These are phyloP conservation scores for Xylaria sp. DNA, from an alignment of 495 filamentous ascomycete species.

Conservation along the genomic window DNA sequence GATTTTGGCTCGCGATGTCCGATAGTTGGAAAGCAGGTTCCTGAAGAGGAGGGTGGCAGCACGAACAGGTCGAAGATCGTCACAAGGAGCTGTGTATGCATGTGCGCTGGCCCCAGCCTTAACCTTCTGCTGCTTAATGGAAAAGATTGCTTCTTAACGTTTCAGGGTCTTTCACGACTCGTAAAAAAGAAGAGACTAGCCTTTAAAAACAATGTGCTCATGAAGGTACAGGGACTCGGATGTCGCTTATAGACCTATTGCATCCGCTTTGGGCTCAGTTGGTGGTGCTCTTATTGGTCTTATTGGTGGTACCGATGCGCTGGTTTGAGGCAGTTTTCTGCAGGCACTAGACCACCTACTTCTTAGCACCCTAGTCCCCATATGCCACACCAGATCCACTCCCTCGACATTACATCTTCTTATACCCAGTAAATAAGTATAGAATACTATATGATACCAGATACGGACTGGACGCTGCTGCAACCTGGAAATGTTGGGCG, in stretches of 20 bases:
- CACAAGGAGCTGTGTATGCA: not conserved
- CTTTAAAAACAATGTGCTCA: not conserved
- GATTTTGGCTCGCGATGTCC: not conserved
- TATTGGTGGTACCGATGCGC: not conserved
- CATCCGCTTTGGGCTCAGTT: not conserved
- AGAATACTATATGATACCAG: too few relatives aligned
- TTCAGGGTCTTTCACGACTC: not conserved
- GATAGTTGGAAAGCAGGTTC: not conserved
- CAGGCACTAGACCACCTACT: not conserved
- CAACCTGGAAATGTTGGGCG: not conserved
- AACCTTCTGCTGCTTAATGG: not conserved
- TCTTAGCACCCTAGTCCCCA: not conserved
- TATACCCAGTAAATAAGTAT: not conserved
- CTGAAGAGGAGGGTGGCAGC: not conserved
- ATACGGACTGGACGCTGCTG: not conserved
- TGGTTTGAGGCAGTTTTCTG: constrained; percentile 18
- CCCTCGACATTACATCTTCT: not conserved
- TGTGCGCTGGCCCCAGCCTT: not conserved
- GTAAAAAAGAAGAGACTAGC: not conserved
- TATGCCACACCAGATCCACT: not conserved
- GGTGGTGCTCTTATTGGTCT: not conserved
- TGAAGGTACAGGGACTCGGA: not conserved
- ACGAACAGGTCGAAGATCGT: not conserved
- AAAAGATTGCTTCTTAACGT: not conserved
- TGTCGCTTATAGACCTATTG: not conserved